These are phyloP conservation scores for Auriscalpium microsporum DNA, from an alignment of 768 basidiomycete species.

Conservation along the genomic window DNA sequence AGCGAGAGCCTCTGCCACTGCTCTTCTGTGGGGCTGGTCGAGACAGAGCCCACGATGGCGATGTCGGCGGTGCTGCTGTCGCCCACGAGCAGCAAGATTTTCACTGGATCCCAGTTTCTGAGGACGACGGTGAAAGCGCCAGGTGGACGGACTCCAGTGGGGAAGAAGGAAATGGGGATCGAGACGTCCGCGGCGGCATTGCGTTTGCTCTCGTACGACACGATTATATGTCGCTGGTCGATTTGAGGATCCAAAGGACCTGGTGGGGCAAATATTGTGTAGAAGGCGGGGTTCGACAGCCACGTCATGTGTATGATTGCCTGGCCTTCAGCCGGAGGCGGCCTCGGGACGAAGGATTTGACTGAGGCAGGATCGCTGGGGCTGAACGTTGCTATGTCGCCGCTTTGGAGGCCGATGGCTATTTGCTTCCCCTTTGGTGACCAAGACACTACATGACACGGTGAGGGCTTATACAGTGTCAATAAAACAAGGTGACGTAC, in stretches of 20 bases:
- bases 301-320: constrained; percentile 50
- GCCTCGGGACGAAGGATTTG: constrained; percentile 49
- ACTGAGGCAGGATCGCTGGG: constrained; percentile 43
- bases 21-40: constrained; percentile 22
- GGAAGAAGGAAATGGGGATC: constrained; percentile 32
- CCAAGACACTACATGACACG: constrained; percentile 55
- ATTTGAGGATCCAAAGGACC: constrained; percentile 31
- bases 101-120: constrained; percentile 37
- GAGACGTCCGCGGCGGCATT: constrained; percentile 27
- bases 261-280: constrained; percentile 49
- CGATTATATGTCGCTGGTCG: constrained; percentile 34
- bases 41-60: constrained; percentile 32
- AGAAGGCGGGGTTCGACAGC: constrained; percentile 64
- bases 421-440: constrained; percentile 83
- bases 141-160: constrained; percentile 38
- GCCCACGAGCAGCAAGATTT: constrained; percentile 35
- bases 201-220: constrained; percentile 34
- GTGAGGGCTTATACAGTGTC: constrained; percentile 6
- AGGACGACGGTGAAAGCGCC: constrained; percentile 33
- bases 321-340: constrained; percentile 41
- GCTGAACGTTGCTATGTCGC: constrained; percentile 63
- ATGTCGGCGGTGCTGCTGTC: constrained; percentile 45
- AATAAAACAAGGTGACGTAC: constrained; percentile 32
- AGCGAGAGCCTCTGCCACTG: constrained; percentile 37
- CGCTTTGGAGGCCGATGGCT: constrained; percentile 61